phyloP scores from a whole-genome alignment of 192 early-diverging fungal species.

The Podila minutissima region DNA sequence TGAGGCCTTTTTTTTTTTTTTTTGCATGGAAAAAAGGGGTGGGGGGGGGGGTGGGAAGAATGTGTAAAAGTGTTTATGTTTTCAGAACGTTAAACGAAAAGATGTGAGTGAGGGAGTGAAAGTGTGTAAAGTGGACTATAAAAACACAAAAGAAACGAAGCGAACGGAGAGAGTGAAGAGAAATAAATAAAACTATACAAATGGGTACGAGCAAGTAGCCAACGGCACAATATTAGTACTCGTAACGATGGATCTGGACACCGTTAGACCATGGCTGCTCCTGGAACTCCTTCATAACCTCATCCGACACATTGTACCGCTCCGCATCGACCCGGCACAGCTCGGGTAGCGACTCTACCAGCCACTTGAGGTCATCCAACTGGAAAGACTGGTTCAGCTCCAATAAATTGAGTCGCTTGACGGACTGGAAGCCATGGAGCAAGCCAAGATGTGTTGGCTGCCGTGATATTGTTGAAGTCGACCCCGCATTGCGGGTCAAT shows the following conservation, averaged over 20 bases:
- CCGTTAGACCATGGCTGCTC: slow-evolving; percentile 5
- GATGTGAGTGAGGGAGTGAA: background rate
- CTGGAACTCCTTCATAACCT: slow-evolving; percentile 16
- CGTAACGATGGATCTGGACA: slow-evolving; percentile 29
- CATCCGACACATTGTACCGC: slow-evolving; percentile 39
- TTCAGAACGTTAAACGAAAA: background rate
- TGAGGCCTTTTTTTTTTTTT: too few relatives aligned
- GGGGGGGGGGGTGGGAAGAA: too few relatives aligned
- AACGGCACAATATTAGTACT: background rate
- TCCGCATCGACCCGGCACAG: slow-evolving; percentile 45
- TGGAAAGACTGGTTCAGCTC: slow-evolving; percentile 40
- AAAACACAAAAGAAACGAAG: too few relatives aligned
- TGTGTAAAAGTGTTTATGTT: too few relatives aligned
- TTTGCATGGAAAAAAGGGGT: too few relatives aligned
- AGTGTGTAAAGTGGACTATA: background rate
- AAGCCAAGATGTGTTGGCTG: background rate
- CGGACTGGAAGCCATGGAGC: slow-evolving; percentile 26
- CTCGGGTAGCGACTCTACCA: slow-evolving; percentile 27
- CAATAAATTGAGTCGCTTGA: slow-evolving; percentile 33
- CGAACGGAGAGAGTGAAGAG: too few relatives aligned
- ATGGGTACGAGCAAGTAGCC: background rate
- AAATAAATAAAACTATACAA: too few relatives aligned
- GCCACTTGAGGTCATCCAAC: slow-evolving; percentile 35
- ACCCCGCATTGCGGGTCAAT: background rate
- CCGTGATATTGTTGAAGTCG: background rate